A percentile compares a stretch with the other conserved stretches of the same genome.
These are phyloP conservation scores for Halophytophthora batemanensis DNA, from an alignment of 352 stramenopile species.

Conservation along the genomic window DNA sequence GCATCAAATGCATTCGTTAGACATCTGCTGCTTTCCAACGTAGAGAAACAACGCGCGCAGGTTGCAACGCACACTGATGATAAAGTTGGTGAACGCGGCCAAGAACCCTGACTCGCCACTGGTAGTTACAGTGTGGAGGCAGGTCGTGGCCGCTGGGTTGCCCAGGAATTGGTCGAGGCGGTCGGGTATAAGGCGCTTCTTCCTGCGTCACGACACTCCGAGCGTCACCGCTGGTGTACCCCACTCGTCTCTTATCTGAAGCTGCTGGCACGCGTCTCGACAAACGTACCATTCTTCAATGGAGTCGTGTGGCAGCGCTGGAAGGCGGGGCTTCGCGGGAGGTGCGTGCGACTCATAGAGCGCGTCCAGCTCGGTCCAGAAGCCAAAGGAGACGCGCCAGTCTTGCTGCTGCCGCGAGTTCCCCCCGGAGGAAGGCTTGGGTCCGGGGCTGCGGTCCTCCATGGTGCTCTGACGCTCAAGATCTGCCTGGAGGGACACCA, in stretches of 20 bases:
- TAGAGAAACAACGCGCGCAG: not conserved
- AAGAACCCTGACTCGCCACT: slow-evolving; percentile 17
- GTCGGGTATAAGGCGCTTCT: slow-evolving; percentile 35
- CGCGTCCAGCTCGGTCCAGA: slow-evolving; percentile 52
- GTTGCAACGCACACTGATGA: slow-evolving; percentile 48
- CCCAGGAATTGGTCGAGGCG: slow-evolving; percentile 42
- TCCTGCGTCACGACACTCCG: slow-evolving; percentile 14
- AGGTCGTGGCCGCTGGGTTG: slow-evolving; percentile 31
- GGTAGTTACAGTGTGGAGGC: slow-evolving; percentile 29
- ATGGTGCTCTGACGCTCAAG: too few species aligned
- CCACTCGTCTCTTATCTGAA: not conserved
- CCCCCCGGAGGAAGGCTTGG: too few species aligned
- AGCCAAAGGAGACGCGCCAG: slow-evolving; percentile 60
- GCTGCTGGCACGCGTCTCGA: not conserved
- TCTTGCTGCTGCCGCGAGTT: slow-evolving; percentile 1
- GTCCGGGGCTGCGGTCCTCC: too few species aligned
- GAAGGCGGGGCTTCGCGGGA: slow-evolving; percentile 43
- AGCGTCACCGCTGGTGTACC: not conserved
- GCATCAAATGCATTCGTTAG: too few species aligned
- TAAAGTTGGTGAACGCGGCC: slow-evolving; percentile 45
- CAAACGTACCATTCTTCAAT: slow-evolving; percentile 36
- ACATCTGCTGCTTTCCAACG: not conserved
- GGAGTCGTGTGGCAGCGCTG: slow-evolving; percentile 23
- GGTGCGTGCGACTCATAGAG: slow-evolving; percentile 40
- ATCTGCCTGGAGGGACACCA: too few species aligned